Base-by-base conservation (phyloP, 1,284 basidiomycete species). In the Boletellus dicymbophilus region DNA sequence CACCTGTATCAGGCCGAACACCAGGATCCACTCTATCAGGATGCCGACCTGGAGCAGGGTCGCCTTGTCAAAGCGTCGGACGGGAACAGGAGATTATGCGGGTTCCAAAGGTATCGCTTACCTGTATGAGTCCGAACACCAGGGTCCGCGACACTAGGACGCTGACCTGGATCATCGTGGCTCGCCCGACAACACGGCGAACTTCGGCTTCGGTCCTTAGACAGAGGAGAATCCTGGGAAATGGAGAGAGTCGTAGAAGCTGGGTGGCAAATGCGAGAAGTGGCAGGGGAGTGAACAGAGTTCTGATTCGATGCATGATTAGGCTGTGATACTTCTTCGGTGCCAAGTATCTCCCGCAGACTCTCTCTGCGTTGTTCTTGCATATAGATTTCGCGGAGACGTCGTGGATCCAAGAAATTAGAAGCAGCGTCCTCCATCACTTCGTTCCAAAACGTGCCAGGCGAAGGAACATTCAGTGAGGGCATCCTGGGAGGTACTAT, bases 371-470 rank as follows among this genome's bases (percentile, higher is more conserved):
- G 58, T 51, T 55, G 49, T 52, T 63, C 59, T 2, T 55, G 60
- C 31, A 55, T 34, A 37, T 66, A 20, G 11, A 62, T 58, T 25
- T 65, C 58, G 28, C 40, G 53, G 12, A 65, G 51, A 7, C 30
- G 42, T 3, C 15, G 37, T 12, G 59, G 55, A 34, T 58, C 58
- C 18, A 48, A 8, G 18, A 36, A 27, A 15, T 45, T 33, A 4
- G 51, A 52, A 11, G 48, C 52, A 6, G 43, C 41, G 6, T 36
- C 60, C 4, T 44, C 44, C 10, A 55, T 52, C 7, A 65, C 53
- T 25, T 63, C 58, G 44, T 51, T 51, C 61, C 61, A 66, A 28
- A 61, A 63, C n/a, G 26, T 55, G 62, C n/a, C 61, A 58, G 10
- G 41, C 52, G 22, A 63, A 20, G 7, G 59, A 31, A 28, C 4